Base-by-base conservation (phyloP, 2,329 filamentous ascomycete genomes). In the Zelopaecilomyces penicillatus region DNA sequence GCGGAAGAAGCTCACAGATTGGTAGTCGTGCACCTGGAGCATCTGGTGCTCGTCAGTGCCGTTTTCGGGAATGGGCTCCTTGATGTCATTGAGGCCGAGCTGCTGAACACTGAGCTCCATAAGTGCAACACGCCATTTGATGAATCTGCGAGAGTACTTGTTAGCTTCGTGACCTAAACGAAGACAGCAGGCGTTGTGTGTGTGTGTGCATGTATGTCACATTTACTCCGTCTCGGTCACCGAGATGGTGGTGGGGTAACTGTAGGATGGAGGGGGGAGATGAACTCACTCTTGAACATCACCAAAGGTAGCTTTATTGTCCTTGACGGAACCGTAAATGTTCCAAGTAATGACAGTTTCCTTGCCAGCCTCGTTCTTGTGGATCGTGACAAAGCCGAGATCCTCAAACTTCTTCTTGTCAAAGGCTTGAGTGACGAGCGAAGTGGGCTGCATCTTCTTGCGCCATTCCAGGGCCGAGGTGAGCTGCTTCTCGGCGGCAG, bases 21-120 rank as follows among this genome's bases (percentile, higher is more conserved):
- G 79, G 73, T 96, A 96, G 71, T 97, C 91, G 68, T 97, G 91
- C 29, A 96, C 82, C 66, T 96, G 90, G 57, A 87, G 77, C 71
- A 94, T 89, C 66, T 91, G 87, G 69, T 95, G 94, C 1, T 85
- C 87, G 59, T 96, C 91, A 53, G 78, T 70, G 50, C 80, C 83
- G 43, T 80, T 82, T 45, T 87, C 82, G 2, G 84, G 81, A 57
- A 90, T 87, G 36, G 79, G 76, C 52, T 74, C 69, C 6, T 80
- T 88, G 42, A 87, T 86, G 28, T 77, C 72, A 19, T 74, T 61
- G 50, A 96, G 75, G 51, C 81, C 73, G 44, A 96, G 80, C 50
- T 87, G 81, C 51, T 80, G 75, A 38, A 96, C 72, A 3, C 87
- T 85, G 39, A 88, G 73, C 64, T 96, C 90, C 89, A 95, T 95